Evolutionary conservation across 257 asterid species (phyloP), one percentile per base, ranked within the genome.

Genomic region (Solanum ossicruentum): DNA sequence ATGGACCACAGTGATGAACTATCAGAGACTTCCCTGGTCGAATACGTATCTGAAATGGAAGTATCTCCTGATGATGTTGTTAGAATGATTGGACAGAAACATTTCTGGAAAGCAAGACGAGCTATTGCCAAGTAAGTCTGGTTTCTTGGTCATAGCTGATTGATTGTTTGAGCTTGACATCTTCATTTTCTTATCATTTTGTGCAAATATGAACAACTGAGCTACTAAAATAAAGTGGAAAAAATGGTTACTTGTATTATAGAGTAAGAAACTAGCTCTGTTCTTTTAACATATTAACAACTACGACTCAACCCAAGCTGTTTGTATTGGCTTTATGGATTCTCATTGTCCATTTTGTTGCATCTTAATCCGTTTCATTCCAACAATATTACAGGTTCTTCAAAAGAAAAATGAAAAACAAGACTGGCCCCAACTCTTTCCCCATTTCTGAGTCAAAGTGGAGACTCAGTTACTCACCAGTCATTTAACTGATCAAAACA

Each of bases 31-130:
- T 94, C 97, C 58, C 84, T 88, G 88, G 91, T 94, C 92, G 99
- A 93, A 79, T 87, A 88, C 69, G 77, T 88, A 69, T 86, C 92
- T 28, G 91, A 87, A 70, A 83, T 85, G 86, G 95, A 89, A 66
- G 71, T 93, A 52, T 90, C 95, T 70, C 99, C 99, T 41, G 99
- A 96, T 81, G 97, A 96, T 83, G 90, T 93, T 85, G 97, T 92
- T 6, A 92, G 97, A 80, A 84, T 91, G 32, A 90, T 96, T 20
- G 99, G 99, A 73, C 95, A 88, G 92, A 96, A 92, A 69, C 94
- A 85, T 80, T 96, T 96, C 85, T 96, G 98, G 98, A 96, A 93
- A 89, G 98, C 98, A 63, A 91, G 98, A 86, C 89, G 92, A 87
- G 96, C 97, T 77, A 93, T 96, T 88, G 85, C 89, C 88, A 91